Base-by-base conservation (phyloP, 2,329 filamentous ascomycete species). In the Alternaria triticimaculans region DNA sequence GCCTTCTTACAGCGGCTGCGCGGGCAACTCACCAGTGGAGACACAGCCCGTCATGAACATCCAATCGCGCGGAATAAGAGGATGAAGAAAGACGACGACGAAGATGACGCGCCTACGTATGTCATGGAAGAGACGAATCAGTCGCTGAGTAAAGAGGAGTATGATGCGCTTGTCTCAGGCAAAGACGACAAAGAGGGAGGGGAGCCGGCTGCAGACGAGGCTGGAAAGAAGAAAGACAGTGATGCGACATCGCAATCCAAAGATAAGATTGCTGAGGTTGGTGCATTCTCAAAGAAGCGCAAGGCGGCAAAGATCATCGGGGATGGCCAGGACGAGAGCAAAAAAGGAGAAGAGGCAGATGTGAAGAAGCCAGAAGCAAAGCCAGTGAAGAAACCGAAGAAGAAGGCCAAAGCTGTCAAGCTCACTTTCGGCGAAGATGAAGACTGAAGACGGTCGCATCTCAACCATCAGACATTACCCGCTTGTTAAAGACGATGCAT, bases 81-180 rank as follows among this genome's bases (percentile, higher is more conserved):
- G 23, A 60, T 87, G 72, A 72, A 78, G 66, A 15, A 87, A 83
- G 63, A 90, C 69, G 89, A 93, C 62, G 89, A 93, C 64, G 91
- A 90, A 12, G 92, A 95, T 70, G 92, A 95, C 77, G 90, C 85
- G 54, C 92, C 92, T 0, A 85, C 93, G 0, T 88, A 93, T 55
- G 88, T 96, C 5, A 87, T 95, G 69, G 92, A 93, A 75, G 84
- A 87, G 5, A 91, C 88, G 54, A 90, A 92, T 58, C 85, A 90
- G 28, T 86, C 90, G 50, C 79, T 81, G 69, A 88, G 71, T 65
- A 86, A 81, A 72, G 81, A 81, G n/a, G 83, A 86, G 50, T 84
- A 84, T 60, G 82, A 84, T 33, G 81, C 80, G 15, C 73, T 86
- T 49, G 73, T 80, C 14, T 68, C 76, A 10, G 73, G 72, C 2